These are phyloP conservation scores for Nemophila menziesii DNA, from an alignment of 257 asterid species.

Conservation along the genomic window DNA sequence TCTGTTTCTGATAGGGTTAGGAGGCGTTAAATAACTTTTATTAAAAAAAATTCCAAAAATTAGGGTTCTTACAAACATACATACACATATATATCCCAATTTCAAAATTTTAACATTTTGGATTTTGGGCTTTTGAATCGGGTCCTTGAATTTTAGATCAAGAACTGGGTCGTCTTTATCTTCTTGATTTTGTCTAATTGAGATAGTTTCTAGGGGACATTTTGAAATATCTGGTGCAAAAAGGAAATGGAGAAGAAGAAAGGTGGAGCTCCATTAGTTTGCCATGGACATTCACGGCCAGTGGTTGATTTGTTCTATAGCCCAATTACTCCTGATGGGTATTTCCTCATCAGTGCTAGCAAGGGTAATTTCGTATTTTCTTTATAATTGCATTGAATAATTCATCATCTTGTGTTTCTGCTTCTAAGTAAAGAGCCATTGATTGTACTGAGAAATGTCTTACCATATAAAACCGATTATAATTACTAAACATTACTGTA, in stretches of 20 bases:
- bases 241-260: conserved; percentile 83
- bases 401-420: too few relatives aligned
- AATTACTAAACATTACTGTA: conserved; percentile 10
- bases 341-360: conserved; percentile 97
- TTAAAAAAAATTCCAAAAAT: conserved; percentile 19
- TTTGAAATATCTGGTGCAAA: conserved; percentile 10
- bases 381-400: conserved; percentile 2
- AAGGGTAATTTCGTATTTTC: conserved; percentile 44
- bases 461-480: not conserved
- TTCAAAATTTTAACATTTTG: conserved; percentile 8
- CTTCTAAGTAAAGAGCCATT: too few relatives aligned
- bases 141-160: conserved; percentile 28
- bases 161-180: conserved; percentile 17
- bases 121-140: conserved; percentile 7
- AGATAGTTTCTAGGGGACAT: conserved; percentile 5
- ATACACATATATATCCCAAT: conserved; percentile 10
- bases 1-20: conserved; percentile 32
- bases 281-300: conserved; percentile 99
- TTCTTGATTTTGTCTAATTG: conserved; percentile 12
- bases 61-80: conserved; percentile 41
- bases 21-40: conserved; percentile 48
- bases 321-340: conserved; percentile 90
- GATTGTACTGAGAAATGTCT: too few relatives aligned
- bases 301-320: conserved; percentile 98
- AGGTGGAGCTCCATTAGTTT: conserved; percentile 74